These are phyloP conservation scores for Garcia nutans DNA, from an alignment of 345 rosid species.

Conservation along the genomic window DNA sequence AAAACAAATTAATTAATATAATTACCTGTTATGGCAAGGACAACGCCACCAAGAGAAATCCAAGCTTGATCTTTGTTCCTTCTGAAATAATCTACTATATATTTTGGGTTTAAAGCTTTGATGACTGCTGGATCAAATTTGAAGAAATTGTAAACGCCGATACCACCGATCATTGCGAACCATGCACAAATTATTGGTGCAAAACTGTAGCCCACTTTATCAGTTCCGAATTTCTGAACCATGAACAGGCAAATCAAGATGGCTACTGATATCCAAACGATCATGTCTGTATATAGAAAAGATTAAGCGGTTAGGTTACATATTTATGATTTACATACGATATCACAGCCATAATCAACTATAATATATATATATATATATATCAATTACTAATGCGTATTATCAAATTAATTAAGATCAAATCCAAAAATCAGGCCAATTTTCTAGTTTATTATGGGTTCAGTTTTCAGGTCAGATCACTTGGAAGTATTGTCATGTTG, in stretches of 20 bases:
- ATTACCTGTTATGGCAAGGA: conserved; percentile 34
- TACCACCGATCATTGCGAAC: conserved; percentile 25
- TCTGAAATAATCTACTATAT: conserved; percentile 29
- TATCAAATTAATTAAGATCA: too few relatives aligned
- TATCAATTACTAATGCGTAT: too few relatives aligned
- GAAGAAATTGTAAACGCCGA: conserved; percentile 31
- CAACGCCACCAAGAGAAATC: conserved; percentile 39
- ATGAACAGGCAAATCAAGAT: conserved; percentile 29
- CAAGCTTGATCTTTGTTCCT: conserved; percentile 33
- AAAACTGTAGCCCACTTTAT: conserved; percentile 34
- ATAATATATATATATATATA: too few relatives aligned
- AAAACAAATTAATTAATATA: neutral
- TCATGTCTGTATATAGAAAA: conserved; percentile 14
- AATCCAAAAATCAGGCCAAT: too few relatives aligned
- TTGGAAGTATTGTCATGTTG: too few relatives aligned
- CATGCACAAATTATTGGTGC: conserved; percentile 37
- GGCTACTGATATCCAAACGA: conserved; percentile 31
- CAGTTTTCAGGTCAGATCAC: too few relatives aligned
- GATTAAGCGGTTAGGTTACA: neutral
- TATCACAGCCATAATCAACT: too few relatives aligned
- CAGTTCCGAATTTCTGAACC: conserved; percentile 36
- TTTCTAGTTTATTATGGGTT: too few relatives aligned
- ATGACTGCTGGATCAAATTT: conserved; percentile 27
- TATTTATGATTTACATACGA: too few relatives aligned
- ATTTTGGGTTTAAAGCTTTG: conserved; percentile 28